phyloP scores from a whole-genome alignment of 2,329 filamentous ascomycete species.

The Fusarium liriodendri region DNA sequence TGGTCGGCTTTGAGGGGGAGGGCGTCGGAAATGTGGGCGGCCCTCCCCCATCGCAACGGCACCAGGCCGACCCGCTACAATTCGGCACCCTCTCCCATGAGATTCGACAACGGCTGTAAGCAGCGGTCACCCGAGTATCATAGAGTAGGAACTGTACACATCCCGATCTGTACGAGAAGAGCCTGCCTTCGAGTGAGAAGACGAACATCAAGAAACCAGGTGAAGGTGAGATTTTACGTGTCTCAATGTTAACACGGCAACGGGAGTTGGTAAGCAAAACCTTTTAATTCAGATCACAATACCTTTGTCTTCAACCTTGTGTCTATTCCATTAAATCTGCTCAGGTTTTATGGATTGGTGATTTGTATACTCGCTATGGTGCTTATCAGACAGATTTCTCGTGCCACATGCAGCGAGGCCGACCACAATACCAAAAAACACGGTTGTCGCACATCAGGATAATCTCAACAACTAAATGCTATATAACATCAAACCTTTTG shows the following conservation, averaged over 20 bases:
- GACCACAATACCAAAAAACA: too few relatives aligned
- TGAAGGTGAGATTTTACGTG: neutral
- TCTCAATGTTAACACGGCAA: neutral
- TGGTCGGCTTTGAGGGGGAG: neutral
- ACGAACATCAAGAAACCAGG: neutral
- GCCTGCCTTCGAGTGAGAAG: neutral
- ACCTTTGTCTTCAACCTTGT: neutral
- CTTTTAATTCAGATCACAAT: neutral
- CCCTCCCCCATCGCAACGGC: neutral
- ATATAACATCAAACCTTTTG: too few relatives aligned
- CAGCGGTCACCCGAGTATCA: neutral
- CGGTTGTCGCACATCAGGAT: too few relatives aligned
- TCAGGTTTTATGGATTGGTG: neutral
- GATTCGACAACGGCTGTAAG: neutral
- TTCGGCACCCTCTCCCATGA: neutral
- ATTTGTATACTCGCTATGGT: neutral
- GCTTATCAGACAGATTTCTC: too few relatives aligned
- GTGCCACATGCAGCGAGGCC: too few relatives aligned
- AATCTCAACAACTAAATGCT: too few relatives aligned
- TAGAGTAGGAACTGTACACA: neutral
- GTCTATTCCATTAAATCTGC: too few relatives aligned
- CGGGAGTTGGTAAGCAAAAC: neutral
- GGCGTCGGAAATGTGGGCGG: constrained; percentile 1
- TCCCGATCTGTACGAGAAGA: neutral
- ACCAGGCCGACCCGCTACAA: neutral